Evolutionary conservation across 495 filamentous ascomycete species (phyloP).

Genomic region (Aspergillus asperescens): DNA sequence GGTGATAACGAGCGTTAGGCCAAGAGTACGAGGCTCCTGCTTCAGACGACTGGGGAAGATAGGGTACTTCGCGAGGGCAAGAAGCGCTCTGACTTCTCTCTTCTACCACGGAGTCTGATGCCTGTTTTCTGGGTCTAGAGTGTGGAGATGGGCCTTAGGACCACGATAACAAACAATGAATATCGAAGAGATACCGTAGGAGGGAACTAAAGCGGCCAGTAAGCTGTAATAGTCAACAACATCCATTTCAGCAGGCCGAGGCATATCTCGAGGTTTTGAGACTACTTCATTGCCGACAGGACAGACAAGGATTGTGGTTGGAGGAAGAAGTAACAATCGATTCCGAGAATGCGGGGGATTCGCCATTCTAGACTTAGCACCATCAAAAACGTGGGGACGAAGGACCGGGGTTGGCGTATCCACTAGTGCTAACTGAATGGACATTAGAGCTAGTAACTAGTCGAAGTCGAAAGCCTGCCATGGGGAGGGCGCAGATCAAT

Average conservation of each 20-base stretch:
- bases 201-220: not conserved
- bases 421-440: not conserved
- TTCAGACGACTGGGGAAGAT: constrained; percentile 62
- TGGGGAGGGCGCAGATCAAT: not conserved
- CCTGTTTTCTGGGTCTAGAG: not conserved
- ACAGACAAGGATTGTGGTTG: constrained; percentile 2
- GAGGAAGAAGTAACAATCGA: not conserved
- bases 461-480: not conserved
- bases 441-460: constrained; percentile 3
- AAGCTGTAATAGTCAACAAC: constrained; percentile 6
- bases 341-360: constrained; percentile 7
- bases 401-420: not conserved
- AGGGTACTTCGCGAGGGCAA: constrained; percentile 53
- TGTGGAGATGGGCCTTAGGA: not conserved
- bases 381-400: constrained; percentile 2
- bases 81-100: not conserved
- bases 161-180: not conserved
- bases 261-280: constrained; percentile 13
- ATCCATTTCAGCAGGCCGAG: constrained; percentile 26
- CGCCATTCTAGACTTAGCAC: not conserved
- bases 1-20: constrained; percentile 63
- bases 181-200: not conserved
- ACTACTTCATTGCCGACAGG: too few species aligned
- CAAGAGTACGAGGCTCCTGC: constrained; percentile 57
- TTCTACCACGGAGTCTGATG: not conserved